Base-by-base conservation (phyloP, 768 basidiomycete genomes). In the Boletellus ananiceps region DNA sequence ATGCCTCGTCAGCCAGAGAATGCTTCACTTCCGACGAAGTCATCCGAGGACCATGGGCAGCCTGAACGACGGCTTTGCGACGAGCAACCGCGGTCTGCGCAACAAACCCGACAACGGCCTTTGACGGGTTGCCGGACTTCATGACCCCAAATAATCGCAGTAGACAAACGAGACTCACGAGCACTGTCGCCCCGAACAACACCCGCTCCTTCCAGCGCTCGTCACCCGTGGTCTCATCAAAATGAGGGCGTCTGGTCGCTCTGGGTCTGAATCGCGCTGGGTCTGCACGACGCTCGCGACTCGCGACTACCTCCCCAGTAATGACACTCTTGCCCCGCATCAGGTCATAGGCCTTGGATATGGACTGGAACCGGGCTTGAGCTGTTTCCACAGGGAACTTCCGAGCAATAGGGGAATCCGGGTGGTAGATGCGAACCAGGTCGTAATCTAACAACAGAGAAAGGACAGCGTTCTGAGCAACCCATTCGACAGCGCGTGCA, bases 341-440 rank as follows among this genome's bases (percentile, higher is more conserved):
- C 15, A 70, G 57, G 48, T 85, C 83, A 55, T 90, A 90, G 12
- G 87, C 86, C 14, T 75, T 64, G 23, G 79, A 75, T 54, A 90
- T 86, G 3, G 83, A 72, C 57, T 83, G 83, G 57, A 89, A 89
- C 11, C 79, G 82, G 6, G 76, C 72, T 57, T 86, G 83, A 4
- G 79, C 78, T 3, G 74, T 62, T 14, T 78, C 77, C 0, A 77
- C 58, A 7, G 81, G 66, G 49, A 67, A 66, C 3, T 62, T 61
- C 5, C 74, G 71, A 18, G 70, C 70, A 18, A 70, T 40, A 19
- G 73, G 70, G 36, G 84, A 83, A 64, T 90, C 87, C 3, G 87
- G 87, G 63, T 90, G 87, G 64, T 89, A 87, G 49, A 87, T 74
- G 35, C 83, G 75, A 29, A 89, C 88, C 39, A 90, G 85, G 54